phyloP scores from a whole-genome alignment of 202 grass and related monocot species.

The Setaria italica region DNA sequence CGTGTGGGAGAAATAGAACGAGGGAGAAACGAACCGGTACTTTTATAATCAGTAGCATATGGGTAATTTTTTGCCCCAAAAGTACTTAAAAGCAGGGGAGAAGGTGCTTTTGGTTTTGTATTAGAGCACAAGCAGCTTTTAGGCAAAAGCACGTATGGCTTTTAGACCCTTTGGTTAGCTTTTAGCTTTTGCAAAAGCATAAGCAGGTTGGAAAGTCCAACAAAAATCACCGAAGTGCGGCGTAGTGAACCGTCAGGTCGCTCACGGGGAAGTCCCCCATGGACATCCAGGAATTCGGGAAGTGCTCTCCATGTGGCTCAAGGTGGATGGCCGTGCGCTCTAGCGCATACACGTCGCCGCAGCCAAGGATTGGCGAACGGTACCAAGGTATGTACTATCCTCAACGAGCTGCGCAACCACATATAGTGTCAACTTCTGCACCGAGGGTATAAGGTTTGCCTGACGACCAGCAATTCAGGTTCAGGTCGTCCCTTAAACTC shows the following conservation, averaged over 20 bases:
- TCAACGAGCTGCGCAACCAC: constrained; percentile 52
- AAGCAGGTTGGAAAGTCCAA: too few species aligned
- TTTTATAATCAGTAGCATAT: too few species aligned
- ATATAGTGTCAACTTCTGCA: constrained; percentile 53
- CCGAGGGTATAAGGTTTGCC: constrained; percentile 31
- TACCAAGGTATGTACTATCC: constrained; percentile 61
- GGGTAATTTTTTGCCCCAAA: too few species aligned
- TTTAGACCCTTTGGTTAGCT: too few species aligned
- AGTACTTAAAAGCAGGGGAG: too few species aligned
- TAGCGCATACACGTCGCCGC: constrained; percentile 60
- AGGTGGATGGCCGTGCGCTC: constrained; percentile 50
- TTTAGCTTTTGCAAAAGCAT: too few species aligned
- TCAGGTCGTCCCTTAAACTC: neutral
- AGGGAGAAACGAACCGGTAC: too few species aligned
- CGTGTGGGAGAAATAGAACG: too few species aligned
- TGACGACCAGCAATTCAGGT: neutral
- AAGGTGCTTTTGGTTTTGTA: too few species aligned
- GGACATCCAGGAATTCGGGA: neutral
- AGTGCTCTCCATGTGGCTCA: constrained; percentile 64
- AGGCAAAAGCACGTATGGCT: too few species aligned
- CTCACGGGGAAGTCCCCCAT: neutral
- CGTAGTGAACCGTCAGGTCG: constrained; percentile 51
- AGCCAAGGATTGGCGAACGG: constrained; percentile 65
- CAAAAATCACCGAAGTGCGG: constrained; percentile 5
- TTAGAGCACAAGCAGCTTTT: too few species aligned